Conservation (phyloP, 352 stramenopile species). For the Phytophthora idaei region DNA sequence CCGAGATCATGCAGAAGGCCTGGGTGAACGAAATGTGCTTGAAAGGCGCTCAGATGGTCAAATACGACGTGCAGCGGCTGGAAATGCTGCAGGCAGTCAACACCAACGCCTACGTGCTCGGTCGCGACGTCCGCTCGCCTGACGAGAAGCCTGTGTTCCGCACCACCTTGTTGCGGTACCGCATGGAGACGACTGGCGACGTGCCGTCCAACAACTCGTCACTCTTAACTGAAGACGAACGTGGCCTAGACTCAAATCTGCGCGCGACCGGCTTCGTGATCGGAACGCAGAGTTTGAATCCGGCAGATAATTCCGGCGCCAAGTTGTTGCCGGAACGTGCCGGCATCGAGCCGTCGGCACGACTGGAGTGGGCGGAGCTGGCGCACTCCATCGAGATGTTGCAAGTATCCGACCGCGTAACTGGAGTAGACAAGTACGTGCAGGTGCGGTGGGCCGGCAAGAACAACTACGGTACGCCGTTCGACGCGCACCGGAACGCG, state of each 20-base stretch:
- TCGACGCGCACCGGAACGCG: slow-evolving; percentile 53
- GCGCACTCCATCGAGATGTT: slow-evolving; percentile 53
- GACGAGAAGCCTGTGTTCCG: slow-evolving; percentile 52
- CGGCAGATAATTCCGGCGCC: slow-evolving; percentile 35
- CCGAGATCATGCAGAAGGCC: slow-evolving; percentile 49
- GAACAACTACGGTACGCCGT: slow-evolving; percentile 55
- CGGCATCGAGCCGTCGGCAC: slow-evolving; percentile 34
- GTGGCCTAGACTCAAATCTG: slow-evolving; percentile 10
- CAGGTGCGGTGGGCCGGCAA: slow-evolving; percentile 53
- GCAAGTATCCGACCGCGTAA: slow-evolving; percentile 34
- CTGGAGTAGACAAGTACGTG: slow-evolving; percentile 32
- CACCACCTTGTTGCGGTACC: slow-evolving; percentile 52
- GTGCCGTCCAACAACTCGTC: slow-evolving; percentile 15
- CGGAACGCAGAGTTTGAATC: slow-evolving; percentile 57
- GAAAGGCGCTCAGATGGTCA: slow-evolving; percentile 46
- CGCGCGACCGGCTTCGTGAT: slow-evolving; percentile 44
- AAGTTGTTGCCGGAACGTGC: slow-evolving; percentile 39
- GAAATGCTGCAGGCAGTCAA: slow-evolving; percentile 52
- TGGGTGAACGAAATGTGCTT: slow-evolving; percentile 51
- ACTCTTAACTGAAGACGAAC: slow-evolving; percentile 14
- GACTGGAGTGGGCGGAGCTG: slow-evolving; percentile 51
- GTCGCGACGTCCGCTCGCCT: slow-evolving; percentile 49
- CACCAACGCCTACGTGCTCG: slow-evolving; percentile 47
- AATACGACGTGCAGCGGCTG: slow-evolving; percentile 54
- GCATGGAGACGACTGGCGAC: slow-evolving; percentile 41